phyloP scores from a whole-genome alignment of 148 eudicot species.

The Cornus controversa region DNA sequence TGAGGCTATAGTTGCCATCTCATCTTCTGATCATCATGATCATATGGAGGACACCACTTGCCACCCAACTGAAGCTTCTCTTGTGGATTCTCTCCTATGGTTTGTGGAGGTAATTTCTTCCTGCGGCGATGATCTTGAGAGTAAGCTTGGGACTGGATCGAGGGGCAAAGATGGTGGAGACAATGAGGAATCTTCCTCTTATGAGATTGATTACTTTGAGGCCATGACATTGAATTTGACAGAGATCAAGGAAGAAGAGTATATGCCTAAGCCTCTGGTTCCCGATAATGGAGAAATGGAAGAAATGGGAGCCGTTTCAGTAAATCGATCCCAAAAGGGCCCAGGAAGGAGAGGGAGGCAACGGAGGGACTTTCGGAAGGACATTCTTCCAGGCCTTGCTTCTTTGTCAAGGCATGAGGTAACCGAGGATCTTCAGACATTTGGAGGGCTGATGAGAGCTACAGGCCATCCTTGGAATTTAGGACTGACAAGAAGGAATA shows the following conservation, averaged over 20 bases:
- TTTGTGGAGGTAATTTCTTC: constrained; percentile 53
- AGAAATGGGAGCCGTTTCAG: constrained; percentile 31
- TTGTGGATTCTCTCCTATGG: constrained; percentile 49
- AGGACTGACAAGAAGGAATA: constrained; percentile 50
- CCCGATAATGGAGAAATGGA: constrained; percentile 43
- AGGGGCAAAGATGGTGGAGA: constrained; percentile 7
- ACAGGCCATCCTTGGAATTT: constrained; percentile 77
- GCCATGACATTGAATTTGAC: constrained; percentile 53
- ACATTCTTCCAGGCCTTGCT: constrained; percentile 83
- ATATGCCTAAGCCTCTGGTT: constrained; percentile 62
- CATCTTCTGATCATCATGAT: constrained; percentile 31
- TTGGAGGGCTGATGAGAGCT: constrained; percentile 86
- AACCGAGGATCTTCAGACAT: constrained; percentile 86
- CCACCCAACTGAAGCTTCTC: constrained; percentile 26
- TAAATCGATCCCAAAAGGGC: constrained; percentile 53
- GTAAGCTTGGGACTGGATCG: background rate
- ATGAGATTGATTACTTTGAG: constrained; percentile 68
- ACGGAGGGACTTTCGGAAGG: constrained; percentile 80
- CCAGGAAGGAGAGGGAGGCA: constrained; percentile 80
- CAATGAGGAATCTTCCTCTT: constrained; percentile 7
- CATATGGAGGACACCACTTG: constrained; percentile 10
- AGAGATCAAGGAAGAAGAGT: constrained; percentile 66
- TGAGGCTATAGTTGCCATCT: constrained; percentile 60
- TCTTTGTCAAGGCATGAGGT: constrained; percentile 86
- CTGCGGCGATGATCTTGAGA: constrained; percentile 23